phyloP scores from a whole-genome alignment of 1,139 yeast species.

The Scheffersomyces stambukii region DNA sequence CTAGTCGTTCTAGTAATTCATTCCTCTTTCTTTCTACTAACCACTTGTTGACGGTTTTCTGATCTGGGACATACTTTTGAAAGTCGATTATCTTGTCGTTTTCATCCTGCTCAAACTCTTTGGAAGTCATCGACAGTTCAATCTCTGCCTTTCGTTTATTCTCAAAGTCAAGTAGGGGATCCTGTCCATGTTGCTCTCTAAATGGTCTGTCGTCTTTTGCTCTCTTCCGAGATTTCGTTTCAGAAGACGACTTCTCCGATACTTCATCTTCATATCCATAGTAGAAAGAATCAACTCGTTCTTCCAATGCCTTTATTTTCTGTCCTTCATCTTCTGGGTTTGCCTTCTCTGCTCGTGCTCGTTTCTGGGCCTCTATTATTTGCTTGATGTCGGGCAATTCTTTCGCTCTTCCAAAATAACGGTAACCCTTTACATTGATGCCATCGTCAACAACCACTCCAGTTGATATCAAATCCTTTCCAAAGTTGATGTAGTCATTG shows the following conservation, averaged over 20 bases:
- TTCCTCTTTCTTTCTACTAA: neutral
- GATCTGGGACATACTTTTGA: too few relatives aligned
- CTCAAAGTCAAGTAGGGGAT: conserved; percentile 19
- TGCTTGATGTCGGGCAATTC: conserved; percentile 74
- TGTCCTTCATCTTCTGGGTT: conserved; percentile 11
- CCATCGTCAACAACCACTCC: conserved; percentile 19
- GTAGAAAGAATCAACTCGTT: conserved; percentile 23
- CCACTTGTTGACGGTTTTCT: too few relatives aligned
- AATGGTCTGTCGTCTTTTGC: too few relatives aligned
- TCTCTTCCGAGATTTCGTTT: too few relatives aligned
- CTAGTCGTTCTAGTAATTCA: too few relatives aligned
- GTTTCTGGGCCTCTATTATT: conserved; percentile 37
- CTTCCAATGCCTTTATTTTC: conserved; percentile 16
- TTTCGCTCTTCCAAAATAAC: conserved; percentile 81
- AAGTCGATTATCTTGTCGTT: too few relatives aligned
- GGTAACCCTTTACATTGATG: conserved; percentile 44
- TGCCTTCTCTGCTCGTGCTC: conserved; percentile 7
- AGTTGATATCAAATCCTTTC: conserved; percentile 20
- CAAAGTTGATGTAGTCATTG: conserved; percentile 46
- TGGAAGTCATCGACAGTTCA: too few relatives aligned
- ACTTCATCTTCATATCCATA: conserved; percentile 44
- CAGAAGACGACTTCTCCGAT: conserved; percentile 12
- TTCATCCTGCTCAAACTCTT: too few relatives aligned
- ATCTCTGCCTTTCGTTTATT: conserved; percentile 13
- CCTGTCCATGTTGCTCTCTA: neutral